A percentile compares a stretch with the other conserved stretches of the same genome.
These are phyloP conservation scores for Theileria parva DNA, from an alignment of 169 alveolate species.

Conservation along the genomic window DNA sequence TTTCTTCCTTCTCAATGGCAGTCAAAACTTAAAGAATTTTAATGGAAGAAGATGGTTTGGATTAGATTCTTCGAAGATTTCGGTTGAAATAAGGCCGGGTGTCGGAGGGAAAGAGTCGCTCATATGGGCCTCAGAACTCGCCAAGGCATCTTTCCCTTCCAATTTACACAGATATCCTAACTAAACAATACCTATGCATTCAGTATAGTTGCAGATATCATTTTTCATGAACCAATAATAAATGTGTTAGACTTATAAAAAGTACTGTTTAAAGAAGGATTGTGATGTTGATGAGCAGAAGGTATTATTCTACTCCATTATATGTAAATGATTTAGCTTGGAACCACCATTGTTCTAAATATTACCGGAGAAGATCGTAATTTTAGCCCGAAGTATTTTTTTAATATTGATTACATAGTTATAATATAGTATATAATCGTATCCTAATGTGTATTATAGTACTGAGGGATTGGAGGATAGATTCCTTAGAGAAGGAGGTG, in stretches of 20 bases:
- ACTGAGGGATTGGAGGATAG: slow-evolving; percentile 67
- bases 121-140: slow-evolving; percentile 60
- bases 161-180: background rate
- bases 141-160: slow-evolving; percentile 28
- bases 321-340: slow-evolving; percentile 22
- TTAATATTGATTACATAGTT: background rate
- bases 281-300: slow-evolving; percentile 49
- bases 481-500: slow-evolving; percentile 72
- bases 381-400: background rate
- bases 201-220: background rate
- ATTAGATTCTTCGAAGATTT: slow-evolving; percentile 11
- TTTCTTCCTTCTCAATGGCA: no score
- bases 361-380: slow-evolving; percentile 47
- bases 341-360: slow-evolving; percentile 39
- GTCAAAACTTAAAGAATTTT: no score
- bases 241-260: slow-evolving; percentile 33
- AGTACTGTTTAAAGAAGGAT: slow-evolving; percentile 21
- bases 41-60: background rate
- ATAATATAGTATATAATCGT: no score
- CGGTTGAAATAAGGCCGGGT: slow-evolving; percentile 64
- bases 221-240: background rate
- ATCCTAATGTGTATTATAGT: background rate
- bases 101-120: slow-evolving; percentile 68
- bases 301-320: background rate
- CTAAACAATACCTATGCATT: background rate